Conservation (phyloP, 2,329 filamentous ascomycete genomes). For the Neoscytalidium dimidiatum region DNA sequence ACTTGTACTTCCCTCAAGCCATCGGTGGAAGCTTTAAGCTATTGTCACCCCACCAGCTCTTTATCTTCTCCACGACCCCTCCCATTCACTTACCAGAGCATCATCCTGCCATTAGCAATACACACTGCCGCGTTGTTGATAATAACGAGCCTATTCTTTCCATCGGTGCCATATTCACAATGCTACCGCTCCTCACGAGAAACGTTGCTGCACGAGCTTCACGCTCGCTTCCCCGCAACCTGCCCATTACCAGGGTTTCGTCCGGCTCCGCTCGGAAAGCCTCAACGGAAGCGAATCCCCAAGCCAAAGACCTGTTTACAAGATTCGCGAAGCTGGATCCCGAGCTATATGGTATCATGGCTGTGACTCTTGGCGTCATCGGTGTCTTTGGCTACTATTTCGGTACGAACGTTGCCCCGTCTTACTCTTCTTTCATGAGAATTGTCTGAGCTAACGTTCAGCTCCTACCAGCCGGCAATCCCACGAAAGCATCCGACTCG, state of each 20-base stretch:
- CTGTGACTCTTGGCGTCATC: background rate
- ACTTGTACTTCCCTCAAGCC: background rate
- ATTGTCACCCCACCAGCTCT: background rate
- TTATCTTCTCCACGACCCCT: background rate
- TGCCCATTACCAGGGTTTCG: background rate
- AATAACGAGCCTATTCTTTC: background rate
- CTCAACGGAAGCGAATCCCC: background rate
- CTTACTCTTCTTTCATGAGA: background rate
- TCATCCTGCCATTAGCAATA: background rate
- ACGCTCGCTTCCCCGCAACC: constrained; percentile 1
- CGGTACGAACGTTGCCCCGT: background rate
- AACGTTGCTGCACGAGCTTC: background rate
- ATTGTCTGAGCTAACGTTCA: background rate
- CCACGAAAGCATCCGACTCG: background rate
- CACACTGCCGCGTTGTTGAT: background rate
- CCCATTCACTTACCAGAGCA: background rate
- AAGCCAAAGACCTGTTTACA: background rate
- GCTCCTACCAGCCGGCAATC: background rate
- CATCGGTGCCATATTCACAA: background rate
- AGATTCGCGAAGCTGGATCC: constrained; percentile 5
- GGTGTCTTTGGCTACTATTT: background rate
- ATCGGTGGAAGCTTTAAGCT: background rate
- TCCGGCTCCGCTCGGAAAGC: background rate
- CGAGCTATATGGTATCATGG: background rate
- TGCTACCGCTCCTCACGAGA: background rate